Percentiles rank a stretch among this genome's conserved stretches.
phyloP scores from a whole-genome alignment of 2,329 filamentous ascomycete species.

The Colletotrichum sp. region DNA sequence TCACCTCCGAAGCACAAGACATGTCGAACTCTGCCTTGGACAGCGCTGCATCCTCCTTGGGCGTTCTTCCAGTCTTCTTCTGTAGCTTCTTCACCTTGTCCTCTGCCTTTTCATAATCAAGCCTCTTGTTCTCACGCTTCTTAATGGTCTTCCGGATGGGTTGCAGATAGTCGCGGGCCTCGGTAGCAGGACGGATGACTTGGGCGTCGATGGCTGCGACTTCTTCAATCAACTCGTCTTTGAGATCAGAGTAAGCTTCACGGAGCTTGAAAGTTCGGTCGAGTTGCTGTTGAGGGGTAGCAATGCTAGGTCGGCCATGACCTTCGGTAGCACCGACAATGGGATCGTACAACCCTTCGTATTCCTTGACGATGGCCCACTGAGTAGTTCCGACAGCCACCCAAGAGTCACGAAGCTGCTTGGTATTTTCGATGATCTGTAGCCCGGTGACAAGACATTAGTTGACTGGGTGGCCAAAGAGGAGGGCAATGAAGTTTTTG shows the following conservation, averaged over 20 bases:
- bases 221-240: constrained; percentile 74
- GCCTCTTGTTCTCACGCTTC: constrained; percentile 80
- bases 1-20: constrained; percentile 66
- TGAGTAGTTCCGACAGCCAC: constrained; percentile 73
- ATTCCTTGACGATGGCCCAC: constrained; percentile 68
- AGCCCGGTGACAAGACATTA: background rate
- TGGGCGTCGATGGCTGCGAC: constrained; percentile 72
- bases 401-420: constrained; percentile 82
- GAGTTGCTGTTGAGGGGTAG: constrained; percentile 68
- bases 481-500: background rate
- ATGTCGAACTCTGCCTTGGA: constrained; percentile 76
- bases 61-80: constrained; percentile 72
- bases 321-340: constrained; percentile 71
- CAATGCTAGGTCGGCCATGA: constrained; percentile 56
- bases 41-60: constrained; percentile 75
- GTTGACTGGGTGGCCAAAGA: background rate
- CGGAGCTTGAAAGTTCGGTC: constrained; percentile 69
- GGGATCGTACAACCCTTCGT: constrained; percentile 77
- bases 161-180: constrained; percentile 71
- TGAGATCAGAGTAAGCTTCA: constrained; percentile 73
- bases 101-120: constrained; percentile 82
- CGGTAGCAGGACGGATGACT: constrained; percentile 72
- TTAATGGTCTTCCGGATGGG: constrained; percentile 84
- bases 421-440: constrained; percentile 77
- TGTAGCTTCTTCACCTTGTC: constrained; percentile 71